Evolutionary conservation across 2,329 filamentous ascomycete species (phyloP).

Genomic region (Ascocoryne sarcoides): DNA sequence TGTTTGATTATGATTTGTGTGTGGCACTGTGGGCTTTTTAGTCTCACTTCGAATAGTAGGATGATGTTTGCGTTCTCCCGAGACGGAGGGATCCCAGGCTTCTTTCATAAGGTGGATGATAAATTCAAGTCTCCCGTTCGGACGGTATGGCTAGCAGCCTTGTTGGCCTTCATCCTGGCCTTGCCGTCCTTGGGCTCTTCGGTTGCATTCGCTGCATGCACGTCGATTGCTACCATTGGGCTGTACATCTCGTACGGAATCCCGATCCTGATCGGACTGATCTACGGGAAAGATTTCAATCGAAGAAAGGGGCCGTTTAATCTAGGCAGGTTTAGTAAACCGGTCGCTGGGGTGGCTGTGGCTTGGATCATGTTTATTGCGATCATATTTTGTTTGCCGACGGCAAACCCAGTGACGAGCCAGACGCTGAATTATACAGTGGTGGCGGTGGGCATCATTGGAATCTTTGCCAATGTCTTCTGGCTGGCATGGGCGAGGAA

Average conservation of each 20-base stretch:
- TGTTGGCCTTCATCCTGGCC: conserved; percentile 44
- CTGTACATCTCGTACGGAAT: conserved; percentile 51
- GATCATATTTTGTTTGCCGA: conserved; percentile 49
- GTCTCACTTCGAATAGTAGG: conserved; percentile 45
- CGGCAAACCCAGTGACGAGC: conserved; percentile 44
- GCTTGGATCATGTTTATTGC: conserved; percentile 47
- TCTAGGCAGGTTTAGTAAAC: conserved; percentile 36
- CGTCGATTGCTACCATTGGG: conserved; percentile 49
- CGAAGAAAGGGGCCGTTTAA: conserved; percentile 47
- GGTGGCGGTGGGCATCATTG: conserved; percentile 49
- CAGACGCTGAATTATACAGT: conserved; percentile 52
- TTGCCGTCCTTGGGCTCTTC: conserved; percentile 45
- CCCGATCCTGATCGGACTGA: conserved; percentile 45
- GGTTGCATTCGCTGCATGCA: conserved; percentile 49
- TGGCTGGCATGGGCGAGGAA: conserved; percentile 45
- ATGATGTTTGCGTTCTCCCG: conserved; percentile 53
- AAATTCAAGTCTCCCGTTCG: conserved; percentile 41
- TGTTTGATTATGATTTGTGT: conserved; percentile 48
- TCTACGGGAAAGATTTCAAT: conserved; percentile 42
- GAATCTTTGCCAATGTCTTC: conserved; percentile 35
- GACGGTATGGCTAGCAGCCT: conserved; percentile 47
- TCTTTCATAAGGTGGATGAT: conserved; percentile 45
- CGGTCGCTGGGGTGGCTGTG: conserved; percentile 39
- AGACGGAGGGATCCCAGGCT: conserved; percentile 43
- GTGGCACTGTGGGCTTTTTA: conserved; percentile 53